Percentiles rank a stretch among this genome's conserved stretches.
phyloP scores from a whole-genome alignment of 164 flowering plant species.

The Chimonanthus praecox region DNA sequence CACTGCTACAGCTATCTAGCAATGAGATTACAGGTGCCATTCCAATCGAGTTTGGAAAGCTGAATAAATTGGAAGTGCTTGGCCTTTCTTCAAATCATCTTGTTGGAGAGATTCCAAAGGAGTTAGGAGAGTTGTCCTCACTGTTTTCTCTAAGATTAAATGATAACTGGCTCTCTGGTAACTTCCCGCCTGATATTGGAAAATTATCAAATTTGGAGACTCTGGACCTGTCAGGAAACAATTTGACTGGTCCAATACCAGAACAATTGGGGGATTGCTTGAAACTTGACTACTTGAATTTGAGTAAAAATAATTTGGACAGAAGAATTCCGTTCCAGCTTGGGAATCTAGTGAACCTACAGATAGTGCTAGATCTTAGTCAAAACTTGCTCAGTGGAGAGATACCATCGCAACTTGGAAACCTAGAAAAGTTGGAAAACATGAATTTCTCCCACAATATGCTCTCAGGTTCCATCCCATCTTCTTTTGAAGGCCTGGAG shows the following conservation, averaged over 20 bases:
- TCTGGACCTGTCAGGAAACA: slow-evolving; percentile 31
- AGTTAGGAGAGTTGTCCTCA: slow-evolving; percentile 16
- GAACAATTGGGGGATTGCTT: slow-evolving; percentile 21
- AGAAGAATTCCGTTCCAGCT: slow-evolving; percentile 42
- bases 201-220: slow-evolving; percentile 12
- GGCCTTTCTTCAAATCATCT: slow-evolving; percentile 31
- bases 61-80: slow-evolving; percentile 15
- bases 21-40: slow-evolving; percentile 33
- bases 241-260: slow-evolving; percentile 22
- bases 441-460: slow-evolving; percentile 50
- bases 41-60: slow-evolving; percentile 28
- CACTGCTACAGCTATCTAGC: slow-evolving; percentile 15
- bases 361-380: slow-evolving; percentile 45
- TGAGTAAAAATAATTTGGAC: slow-evolving; percentile 36
- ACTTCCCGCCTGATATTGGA: slow-evolving; percentile 25
- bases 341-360: slow-evolving; percentile 28
- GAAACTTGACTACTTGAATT: slow-evolving; percentile 18
- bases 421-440: slow-evolving; percentile 30
- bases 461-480: slow-evolving; percentile 44
- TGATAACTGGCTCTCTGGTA: slow-evolving; percentile 26
- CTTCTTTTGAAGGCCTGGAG: slow-evolving; percentile 17
- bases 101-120: slow-evolving; percentile 37
- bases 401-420: slow-evolving; percentile 38
- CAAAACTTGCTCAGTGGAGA: slow-evolving; percentile 40
- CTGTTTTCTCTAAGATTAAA: slow-evolving; percentile 31